Evolutionary conservation across 2,329 filamentous ascomycete species (phyloP), one percentile per base, ranked within the genome.

Genomic region (Gaeumannomyces sp.): DNA sequence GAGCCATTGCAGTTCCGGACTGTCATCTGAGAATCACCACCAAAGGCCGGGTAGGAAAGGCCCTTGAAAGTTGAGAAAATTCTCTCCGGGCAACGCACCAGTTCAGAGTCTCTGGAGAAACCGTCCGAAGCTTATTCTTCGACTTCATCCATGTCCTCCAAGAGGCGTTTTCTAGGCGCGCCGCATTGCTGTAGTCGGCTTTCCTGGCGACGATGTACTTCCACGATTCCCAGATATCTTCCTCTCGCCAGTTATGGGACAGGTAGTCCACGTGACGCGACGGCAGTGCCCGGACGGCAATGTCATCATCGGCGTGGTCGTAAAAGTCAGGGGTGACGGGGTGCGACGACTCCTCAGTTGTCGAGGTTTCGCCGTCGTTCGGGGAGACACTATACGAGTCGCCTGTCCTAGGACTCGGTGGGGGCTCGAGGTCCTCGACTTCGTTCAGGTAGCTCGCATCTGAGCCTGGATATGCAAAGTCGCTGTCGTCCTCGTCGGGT

Each of bases 151-250:
- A 98, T 1, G 93, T 95, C 74, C 95, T 85, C 95, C 95, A 99
- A 0, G 93, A 97, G 3, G 95, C 95, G 76, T 99, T 98, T 76
- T 98, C 95, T 35, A 98, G 78, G 62, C 95, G 84, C 45, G 88
- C 89, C 50, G 90, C 86, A 75, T 97, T 94, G 70, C 86, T 88
- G 69, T 96, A 96, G 64, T 91, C 85, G 66, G 87, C 87, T 71
- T 89, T 84, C 71, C 92, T 90, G 33, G 90, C 89, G 22, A 93
- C 88, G 70, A 98, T 92, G 74, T 96, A 95, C 73, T 93, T 89
- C 95, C 95, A 98, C 1, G 94, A 97, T 7, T 91, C 89, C 93
- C 93, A 98, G 31, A 98, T 96, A 76, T 99, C 94, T 76, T 98
- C 93, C 76, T 97, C 93, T 68, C 85, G 87, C 92, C 94, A 97